Percentiles rank a stretch among this genome's conserved stretches.
These are phyloP conservation scores for Beauveria bassiana DNA, from an alignment of 2,329 filamentous ascomycete species.

Conservation along the genomic window DNA sequence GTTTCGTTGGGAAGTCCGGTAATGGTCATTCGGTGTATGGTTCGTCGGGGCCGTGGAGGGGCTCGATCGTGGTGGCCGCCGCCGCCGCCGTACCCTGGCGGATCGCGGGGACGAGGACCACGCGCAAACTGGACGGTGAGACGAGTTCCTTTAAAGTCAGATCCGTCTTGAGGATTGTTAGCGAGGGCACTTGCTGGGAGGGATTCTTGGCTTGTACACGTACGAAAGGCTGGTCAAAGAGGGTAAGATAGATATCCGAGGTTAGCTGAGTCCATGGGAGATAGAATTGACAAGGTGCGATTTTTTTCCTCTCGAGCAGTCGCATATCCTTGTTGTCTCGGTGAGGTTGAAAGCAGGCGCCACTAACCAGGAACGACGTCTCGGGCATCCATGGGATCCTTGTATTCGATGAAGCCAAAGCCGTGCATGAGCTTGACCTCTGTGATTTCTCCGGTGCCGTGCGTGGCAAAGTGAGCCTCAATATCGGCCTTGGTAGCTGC, in stretches of 20 bases:
- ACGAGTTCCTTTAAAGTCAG: slow-evolving; percentile 95
- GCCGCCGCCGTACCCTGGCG: slow-evolving; percentile 31
- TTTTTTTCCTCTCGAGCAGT: neutral
- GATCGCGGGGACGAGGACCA: slow-evolving; percentile 57
- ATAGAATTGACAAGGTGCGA: neutral
- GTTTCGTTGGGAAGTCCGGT: slow-evolving; percentile 95
- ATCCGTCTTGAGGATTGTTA: slow-evolving; percentile 61
- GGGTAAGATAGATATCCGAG: slow-evolving; percentile 14
- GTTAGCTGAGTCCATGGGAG: slow-evolving; percentile 11
- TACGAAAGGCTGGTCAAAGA: slow-evolving; percentile 49
- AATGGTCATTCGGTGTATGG: slow-evolving; percentile 94
- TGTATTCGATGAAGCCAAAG: slow-evolving; percentile 99
- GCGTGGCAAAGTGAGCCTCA: slow-evolving; percentile 88
- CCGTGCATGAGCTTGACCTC: slow-evolving; percentile 99
- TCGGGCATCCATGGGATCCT: slow-evolving; percentile 94
- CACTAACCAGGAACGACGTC: slow-evolving; percentile 93
- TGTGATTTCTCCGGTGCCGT: slow-evolving; percentile 94
- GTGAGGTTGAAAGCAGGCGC: neutral
- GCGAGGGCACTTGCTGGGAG: slow-evolving; percentile 1
- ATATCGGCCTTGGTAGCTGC: slow-evolving; percentile 94
- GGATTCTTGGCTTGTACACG: slow-evolving; percentile 24
- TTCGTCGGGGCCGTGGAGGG: slow-evolving; percentile 76
- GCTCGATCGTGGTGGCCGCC: slow-evolving; percentile 43
- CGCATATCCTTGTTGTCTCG: neutral
- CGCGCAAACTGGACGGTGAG: slow-evolving; percentile 97